These are phyloP conservation scores for Thielaviopsis cerberus DNA, from an alignment of 2,329 filamentous ascomycete species.

Conservation along the genomic window DNA sequence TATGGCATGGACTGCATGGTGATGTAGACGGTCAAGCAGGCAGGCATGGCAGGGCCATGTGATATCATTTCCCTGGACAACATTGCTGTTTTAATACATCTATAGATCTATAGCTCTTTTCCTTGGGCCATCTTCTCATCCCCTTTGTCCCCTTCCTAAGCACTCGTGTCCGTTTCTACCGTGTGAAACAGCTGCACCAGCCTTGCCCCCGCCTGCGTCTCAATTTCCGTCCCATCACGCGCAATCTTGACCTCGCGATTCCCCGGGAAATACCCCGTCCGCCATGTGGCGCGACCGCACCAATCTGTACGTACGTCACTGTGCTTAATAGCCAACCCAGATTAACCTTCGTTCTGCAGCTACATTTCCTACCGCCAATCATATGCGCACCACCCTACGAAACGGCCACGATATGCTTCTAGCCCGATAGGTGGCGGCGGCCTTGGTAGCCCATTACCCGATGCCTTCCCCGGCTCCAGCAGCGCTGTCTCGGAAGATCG, in stretches of 20 bases:
- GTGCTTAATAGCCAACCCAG: not conserved
- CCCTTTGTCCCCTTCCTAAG: no score
- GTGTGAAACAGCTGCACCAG: conserved; percentile 64
- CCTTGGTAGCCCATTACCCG: conserved; percentile 39
- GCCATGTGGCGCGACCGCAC: conserved; percentile 98
- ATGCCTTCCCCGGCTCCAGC: conserved; percentile 33
- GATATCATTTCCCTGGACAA: not conserved
- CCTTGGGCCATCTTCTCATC: no score
- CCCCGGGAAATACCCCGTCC: conserved; percentile 31
- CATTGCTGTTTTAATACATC: not conserved
- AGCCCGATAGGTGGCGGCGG: conserved; percentile 24
- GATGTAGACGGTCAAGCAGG: conserved; percentile 40
- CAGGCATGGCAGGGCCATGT: not conserved
- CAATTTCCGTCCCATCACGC: conserved; percentile 80
- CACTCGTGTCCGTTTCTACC: conserved; percentile 22
- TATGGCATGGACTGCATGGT: conserved; percentile 77
- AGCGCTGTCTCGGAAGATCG: conserved; percentile 29
- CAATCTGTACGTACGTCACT: conserved; percentile 67
- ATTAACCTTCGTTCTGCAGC: conserved; percentile 27
- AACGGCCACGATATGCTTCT: conserved; percentile 53
- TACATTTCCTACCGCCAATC: conserved; percentile 99
- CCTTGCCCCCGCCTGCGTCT: conserved; percentile 59
- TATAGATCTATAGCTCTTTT: not conserved
- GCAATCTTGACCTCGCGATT: conserved; percentile 94
- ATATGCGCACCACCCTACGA: conserved; percentile 82